Evolutionary conservation across 2,329 filamentous ascomycete genomes (phyloP).

Genomic region (Elsinoe arachidis): DNA sequence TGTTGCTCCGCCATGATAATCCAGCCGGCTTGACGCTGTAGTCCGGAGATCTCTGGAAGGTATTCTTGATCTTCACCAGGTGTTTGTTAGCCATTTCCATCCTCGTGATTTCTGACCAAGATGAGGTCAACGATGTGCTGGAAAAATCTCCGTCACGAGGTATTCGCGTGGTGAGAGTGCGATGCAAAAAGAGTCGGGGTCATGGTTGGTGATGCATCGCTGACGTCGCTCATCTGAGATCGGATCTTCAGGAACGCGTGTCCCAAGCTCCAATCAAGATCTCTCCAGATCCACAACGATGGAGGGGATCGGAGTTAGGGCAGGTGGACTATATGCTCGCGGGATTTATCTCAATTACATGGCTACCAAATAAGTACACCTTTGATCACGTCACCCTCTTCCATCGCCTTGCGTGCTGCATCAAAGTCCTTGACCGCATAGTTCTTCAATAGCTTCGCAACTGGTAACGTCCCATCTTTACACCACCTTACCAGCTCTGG

Average conservation of each 20-base stretch:
- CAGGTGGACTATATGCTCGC: no score
- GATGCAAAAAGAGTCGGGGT: not conserved
- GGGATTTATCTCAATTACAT: not conserved
- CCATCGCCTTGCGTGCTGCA: constrained; percentile 30
- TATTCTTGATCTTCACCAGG: constrained; percentile 23
- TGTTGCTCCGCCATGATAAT: constrained; percentile 49
- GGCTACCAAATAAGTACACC: constrained; percentile 31
- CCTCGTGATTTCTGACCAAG: no score
- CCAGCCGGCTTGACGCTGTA: constrained; percentile 28
- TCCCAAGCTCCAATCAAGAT: not conserved
- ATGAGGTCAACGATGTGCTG: no score
- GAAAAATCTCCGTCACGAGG: no score
- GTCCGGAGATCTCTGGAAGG: constrained; percentile 28
- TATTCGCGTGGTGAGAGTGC: no score
- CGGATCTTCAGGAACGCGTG: constrained; percentile 9
- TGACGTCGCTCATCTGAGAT: not conserved
- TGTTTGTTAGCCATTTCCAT: constrained; percentile 13
- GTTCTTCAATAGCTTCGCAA: constrained; percentile 34
- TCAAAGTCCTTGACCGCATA: constrained; percentile 32
- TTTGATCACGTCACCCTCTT: constrained; percentile 30
- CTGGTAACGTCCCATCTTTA: constrained; percentile 34
- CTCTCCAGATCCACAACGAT: not conserved
- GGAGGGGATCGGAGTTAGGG: not conserved
- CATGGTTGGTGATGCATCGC: constrained; percentile 13
- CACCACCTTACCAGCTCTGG: constrained; percentile 40